phyloP scores from a whole-genome alignment of 306 rosid genomes.

The Gillenia trifoliata region DNA sequence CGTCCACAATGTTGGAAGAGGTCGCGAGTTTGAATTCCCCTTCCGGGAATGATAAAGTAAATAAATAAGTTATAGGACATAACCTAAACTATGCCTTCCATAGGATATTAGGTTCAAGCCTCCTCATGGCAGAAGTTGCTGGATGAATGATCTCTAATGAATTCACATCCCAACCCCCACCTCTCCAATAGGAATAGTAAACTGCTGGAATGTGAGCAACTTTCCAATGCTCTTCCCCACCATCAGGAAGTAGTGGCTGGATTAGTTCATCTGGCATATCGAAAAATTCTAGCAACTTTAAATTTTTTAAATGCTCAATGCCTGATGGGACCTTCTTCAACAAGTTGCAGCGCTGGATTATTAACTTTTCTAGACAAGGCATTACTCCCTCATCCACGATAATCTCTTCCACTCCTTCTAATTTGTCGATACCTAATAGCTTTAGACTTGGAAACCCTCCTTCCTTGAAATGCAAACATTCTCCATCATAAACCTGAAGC shows the following conservation, averaged over 20 bases:
- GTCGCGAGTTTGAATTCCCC: too few relatives aligned
- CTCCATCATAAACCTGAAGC: slow-evolving; percentile 21
- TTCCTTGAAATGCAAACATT: slow-evolving; percentile 16
- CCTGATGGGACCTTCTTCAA: slow-evolving; percentile 11
- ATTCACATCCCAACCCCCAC: slow-evolving; percentile 20
- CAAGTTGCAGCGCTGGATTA: slow-evolving; percentile 14
- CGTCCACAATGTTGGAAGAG: too few relatives aligned
- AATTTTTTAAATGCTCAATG: slow-evolving; percentile 2
- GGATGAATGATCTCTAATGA: slow-evolving; percentile 10
- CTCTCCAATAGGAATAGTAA: slow-evolving; percentile 14
- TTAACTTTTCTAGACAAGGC: slow-evolving; percentile 22
- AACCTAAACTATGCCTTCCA: slow-evolving; percentile 10
- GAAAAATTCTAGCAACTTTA: slow-evolving; percentile 8
- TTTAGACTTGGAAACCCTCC: slow-evolving; percentile 24
- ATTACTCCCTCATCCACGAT: slow-evolving; percentile 17
- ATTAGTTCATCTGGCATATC: slow-evolving; percentile 26
- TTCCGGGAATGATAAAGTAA: too few relatives aligned
- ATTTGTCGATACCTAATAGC: slow-evolving; percentile 17
- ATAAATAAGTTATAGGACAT: background rate
- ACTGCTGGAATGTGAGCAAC: slow-evolving; percentile 22
- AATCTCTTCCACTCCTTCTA: slow-evolving; percentile 10
- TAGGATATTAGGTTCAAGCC: slow-evolving; percentile 2
- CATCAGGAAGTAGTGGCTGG: slow-evolving; percentile 12
- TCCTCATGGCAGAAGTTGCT: background rate
- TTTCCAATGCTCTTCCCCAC: slow-evolving; percentile 13